These are phyloP conservation scores for Termitomyces sp. DNA, from an alignment of 768 basidiomycete species.

Conservation along the genomic window DNA sequence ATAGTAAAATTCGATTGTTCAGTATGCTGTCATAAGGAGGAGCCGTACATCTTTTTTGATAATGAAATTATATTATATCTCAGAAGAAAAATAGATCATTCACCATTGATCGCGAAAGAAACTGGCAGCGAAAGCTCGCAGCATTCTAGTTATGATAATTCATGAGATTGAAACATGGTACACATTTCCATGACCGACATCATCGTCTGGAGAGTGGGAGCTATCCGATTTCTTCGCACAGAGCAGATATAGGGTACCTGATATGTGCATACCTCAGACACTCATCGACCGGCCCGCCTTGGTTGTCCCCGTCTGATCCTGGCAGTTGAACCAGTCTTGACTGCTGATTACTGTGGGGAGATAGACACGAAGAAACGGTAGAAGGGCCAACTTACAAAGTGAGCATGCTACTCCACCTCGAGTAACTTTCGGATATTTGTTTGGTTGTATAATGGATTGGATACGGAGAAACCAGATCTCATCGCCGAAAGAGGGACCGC, in stretches of 20 bases:
- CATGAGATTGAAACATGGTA: not conserved
- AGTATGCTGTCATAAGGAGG: not conserved
- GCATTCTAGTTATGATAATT: not conserved
- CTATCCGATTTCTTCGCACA: not conserved
- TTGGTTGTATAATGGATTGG: not conserved
- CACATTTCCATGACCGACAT: not conserved
- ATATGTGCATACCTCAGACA: not conserved
- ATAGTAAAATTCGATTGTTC: too few relatives aligned
- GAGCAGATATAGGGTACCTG: not conserved
- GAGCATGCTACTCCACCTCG: not conserved
- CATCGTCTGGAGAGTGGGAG: too few relatives aligned
- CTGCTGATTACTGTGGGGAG: not conserved
- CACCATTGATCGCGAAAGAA: not conserved
- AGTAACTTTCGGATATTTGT: not conserved
- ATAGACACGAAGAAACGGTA: not conserved
- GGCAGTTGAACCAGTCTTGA: not conserved
- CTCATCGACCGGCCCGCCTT: not conserved
- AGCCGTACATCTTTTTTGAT: not conserved
- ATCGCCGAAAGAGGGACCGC: not conserved
- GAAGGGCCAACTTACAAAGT: not conserved
- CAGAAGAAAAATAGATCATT: not conserved
- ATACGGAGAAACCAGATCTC: not conserved
- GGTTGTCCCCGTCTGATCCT: too few relatives aligned
- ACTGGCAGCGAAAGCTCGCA: not conserved
- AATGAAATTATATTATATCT: not conserved